Evolutionary conservation across 2,329 filamentous ascomycete genomes (phyloP).

Genomic region (Pezicula rhizophila): DNA sequence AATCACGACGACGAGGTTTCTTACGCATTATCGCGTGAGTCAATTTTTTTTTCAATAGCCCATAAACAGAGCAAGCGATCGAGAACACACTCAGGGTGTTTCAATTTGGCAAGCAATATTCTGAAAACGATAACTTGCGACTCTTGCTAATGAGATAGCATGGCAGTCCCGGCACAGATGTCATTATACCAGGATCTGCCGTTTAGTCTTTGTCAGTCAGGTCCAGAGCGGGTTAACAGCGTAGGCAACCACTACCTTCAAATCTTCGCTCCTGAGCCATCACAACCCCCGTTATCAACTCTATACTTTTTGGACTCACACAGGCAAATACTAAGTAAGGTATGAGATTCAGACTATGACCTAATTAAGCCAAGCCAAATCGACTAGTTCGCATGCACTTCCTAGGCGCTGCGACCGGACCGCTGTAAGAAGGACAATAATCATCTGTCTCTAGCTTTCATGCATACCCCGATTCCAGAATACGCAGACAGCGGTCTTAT

Average conservation of each 20-base stretch:
- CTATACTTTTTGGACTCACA: conserved; percentile 91
- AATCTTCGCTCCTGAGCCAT: conserved; percentile 68
- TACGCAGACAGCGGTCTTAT: conserved; percentile 58
- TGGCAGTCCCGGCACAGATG: conserved; percentile 60
- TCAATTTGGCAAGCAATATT: conserved; percentile 17
- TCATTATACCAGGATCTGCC: conserved; percentile 75
- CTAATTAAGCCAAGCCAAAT: conserved; percentile 92
- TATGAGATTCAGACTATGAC: conserved; percentile 79
- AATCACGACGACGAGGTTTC: conserved; percentile 87
- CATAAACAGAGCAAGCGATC: conserved; percentile 16
- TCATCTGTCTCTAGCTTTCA: conserved; percentile 90
- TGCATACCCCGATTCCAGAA: conserved; percentile 90
- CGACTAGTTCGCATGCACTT: conserved; percentile 80
- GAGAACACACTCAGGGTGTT: conserved; percentile 6
- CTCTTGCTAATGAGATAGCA: conserved; percentile 24
- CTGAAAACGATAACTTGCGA: conserved; percentile 19
- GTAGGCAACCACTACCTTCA: conserved; percentile 92
- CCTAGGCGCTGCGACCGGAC: conserved; percentile 58
- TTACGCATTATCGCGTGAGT: conserved; percentile 33
- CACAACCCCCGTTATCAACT: conserved; percentile 79
- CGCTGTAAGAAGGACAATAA: conserved; percentile 70
- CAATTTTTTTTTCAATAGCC: conserved; percentile 15
- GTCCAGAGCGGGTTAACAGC: conserved; percentile 75
- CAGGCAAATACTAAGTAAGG: conserved; percentile 79
- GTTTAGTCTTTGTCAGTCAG: conserved; percentile 74